A percentile compares a stretch with the other conserved stretches of the same genome.
These are phyloP conservation scores for Crithidia sp. DNA, from an alignment of 208 protist genomes.

Conservation along the genomic window DNA sequence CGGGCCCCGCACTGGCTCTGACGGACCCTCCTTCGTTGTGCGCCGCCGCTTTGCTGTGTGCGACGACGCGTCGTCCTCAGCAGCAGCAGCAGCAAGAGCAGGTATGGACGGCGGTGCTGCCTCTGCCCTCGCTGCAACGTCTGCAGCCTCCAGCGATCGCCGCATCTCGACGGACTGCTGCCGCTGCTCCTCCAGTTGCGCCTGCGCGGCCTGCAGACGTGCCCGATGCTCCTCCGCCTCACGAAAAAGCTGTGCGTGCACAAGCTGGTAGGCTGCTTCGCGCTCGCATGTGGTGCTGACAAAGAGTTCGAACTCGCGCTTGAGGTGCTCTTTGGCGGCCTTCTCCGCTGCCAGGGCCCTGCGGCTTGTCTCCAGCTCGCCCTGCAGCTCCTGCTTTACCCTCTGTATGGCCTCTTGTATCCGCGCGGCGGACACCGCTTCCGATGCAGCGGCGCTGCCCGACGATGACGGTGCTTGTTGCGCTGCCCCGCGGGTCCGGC, in stretches of 20 bases:
- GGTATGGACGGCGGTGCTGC: neutral
- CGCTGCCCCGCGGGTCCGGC: neutral
- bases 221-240: slow-evolving; percentile 56
- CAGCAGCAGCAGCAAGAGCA: neutral
- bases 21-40: neutral
- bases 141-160: slow-evolving; percentile 15
- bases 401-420: slow-evolving; percentile 27
- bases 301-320: slow-evolving; percentile 70
- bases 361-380: slow-evolving; percentile 23
- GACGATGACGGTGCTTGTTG: neutral
- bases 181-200: slow-evolving; percentile 41
- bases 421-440: slow-evolving; percentile 16
- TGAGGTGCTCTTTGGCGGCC: slow-evolving; percentile 35
- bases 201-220: slow-evolving; percentile 40
- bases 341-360: slow-evolving; percentile 33
- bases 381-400: slow-evolving; percentile 33
- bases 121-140: neutral
- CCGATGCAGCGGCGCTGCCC: neutral
- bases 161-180: slow-evolving; percentile 15
- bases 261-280: slow-evolving; percentile 67
- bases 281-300: slow-evolving; percentile 67
- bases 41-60: slow-evolving; percentile 10
- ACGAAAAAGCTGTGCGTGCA: slow-evolving; percentile 46
- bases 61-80: neutral
- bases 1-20: neutral